Evolutionary conservation across 257 asterid genomes (phyloP), one percentile per base, ranked within the genome.

Genomic region (Cordia subcordata): DNA sequence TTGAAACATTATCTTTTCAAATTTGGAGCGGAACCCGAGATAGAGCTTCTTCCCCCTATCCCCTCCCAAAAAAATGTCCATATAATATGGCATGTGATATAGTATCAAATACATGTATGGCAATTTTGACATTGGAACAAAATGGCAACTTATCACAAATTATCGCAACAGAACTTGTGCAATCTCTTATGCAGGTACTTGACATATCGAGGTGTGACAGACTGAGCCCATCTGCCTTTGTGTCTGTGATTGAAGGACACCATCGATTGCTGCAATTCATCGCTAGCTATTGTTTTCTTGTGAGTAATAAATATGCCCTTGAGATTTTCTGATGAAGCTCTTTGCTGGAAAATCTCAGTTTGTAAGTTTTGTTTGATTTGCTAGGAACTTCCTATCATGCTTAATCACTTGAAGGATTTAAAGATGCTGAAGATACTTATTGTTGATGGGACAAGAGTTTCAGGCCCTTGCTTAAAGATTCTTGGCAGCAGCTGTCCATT

Each of bases 141-240:
- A n/a, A 1, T 27, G 35, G 2, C 47, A 42, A 42, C 4, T 42
- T 42, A 42, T 42, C 15, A 42, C 10, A 42, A 42, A 42, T 10
- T 42, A 8, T 42, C 4, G 14, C 47, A 42, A 42, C 47, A 42
- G 15, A 10, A 42, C 12, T 42, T 11, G 4, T 42, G 47, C 47
- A 42, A 3, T 4, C 4, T 42, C 10, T 42, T 42, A 42, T 42
- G 47, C 72, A 86, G 95, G 83, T 79, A n/a, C 67, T 86, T 60
- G 89, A 84, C 67, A 46, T 84, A 67, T 86, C 95, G 15, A 81
- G 89, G 71, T 86, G 95, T 52, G 82, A 81, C 61, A 70, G 64
- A 61, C 49, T 86, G 58, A 75, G 84, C 78, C 67, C 72, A 8
- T 53, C 79, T 58, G 80, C 93, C 19, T 54, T 83, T 18, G 53